Conservation (phyloP, 495 filamentous ascomycete genomes). For the Talaromyces adpressus region DNA sequence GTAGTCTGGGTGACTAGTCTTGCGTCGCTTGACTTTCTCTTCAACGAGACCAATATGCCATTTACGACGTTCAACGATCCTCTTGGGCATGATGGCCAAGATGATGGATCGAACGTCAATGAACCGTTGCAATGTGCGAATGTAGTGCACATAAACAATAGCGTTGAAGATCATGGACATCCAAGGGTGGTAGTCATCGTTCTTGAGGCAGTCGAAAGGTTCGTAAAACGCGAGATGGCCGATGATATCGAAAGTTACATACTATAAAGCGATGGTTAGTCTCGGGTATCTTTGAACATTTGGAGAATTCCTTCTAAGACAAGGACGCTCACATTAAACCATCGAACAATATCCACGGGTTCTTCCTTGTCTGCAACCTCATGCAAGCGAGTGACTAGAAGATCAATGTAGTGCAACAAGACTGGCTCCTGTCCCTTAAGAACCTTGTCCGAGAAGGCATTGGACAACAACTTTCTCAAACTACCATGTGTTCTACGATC, state of each 20-base stretch:
- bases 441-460: conserved; percentile 44
- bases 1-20: neutral
- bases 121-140: neutral
- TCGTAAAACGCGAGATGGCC: conserved; percentile 44
- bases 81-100: neutral
- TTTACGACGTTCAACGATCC: conserved; percentile 1
- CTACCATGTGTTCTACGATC: conserved; percentile 2
- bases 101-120: conserved; percentile 1
- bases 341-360: conserved; percentile 9
- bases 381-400: conserved; percentile 7
- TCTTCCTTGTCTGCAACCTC: neutral
- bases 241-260: conserved; percentile 42
- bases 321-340: conserved; percentile 10
- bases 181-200: conserved; percentile 40
- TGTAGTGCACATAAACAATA: conserved; percentile 12
- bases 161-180: conserved; percentile 27
- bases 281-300: neutral
- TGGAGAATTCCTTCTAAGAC: conserved; percentile 20
- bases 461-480: conserved; percentile 23
- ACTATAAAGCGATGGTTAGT: conserved; percentile 11
- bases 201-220: conserved; percentile 40
- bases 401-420: conserved; percentile 32
- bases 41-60: conserved; percentile 2
- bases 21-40: conserved; percentile 3
- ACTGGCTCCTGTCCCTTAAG: conserved; percentile 42